Base-by-base conservation (phyloP, 202 grass and related monocot genomes). In the Saccharum hybrid region DNA sequence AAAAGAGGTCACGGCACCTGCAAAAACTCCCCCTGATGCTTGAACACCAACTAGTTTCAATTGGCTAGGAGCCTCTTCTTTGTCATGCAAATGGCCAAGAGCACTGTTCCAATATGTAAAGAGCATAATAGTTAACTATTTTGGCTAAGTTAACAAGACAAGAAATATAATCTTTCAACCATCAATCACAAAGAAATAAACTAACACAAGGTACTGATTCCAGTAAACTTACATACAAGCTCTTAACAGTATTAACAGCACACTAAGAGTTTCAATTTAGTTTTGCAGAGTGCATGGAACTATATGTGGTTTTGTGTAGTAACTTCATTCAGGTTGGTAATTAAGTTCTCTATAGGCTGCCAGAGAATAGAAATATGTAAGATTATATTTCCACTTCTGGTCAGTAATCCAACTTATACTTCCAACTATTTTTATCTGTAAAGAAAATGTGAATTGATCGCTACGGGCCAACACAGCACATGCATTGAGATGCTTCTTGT, bases 1-100 rank as follows among this genome's bases (percentile, higher is more conserved):
- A 87, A 86, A 99, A 89, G 96, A 96, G 73, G 96, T 89, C 73
- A 92, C 43, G 28, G 93, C 93, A 82, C 96, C 96, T 70, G 96
- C 91, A 80, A 96, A 69, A 82, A 99, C 16, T 16, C 93, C 96
- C 31, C 96, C 93, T 68, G 89, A 84, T 19, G 96, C 96, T 99
- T 99, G 96, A 88, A 96, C 91, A 81, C 78, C 71, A n/a, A 87
- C 93, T 81, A 96, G 89, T 85, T 89, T 90, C 81, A 90, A 83
- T 84, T 89, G 88, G 75, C 88, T 86, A 66, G 96, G 93, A 89
- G 87, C 46, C 76, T 81, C 72, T 83, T 72, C 81, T 68, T 80
- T 80, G 51, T 96, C 86, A 87, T 88, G 76, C 72, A 71, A 92
- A 77, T 36, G 81, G 37, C 79, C 91, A 77, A 96, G 71, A 42